phyloP scores from a whole-genome alignment of 495 filamentous ascomycete genomes.

The Elasticomyces elasticus region DNA sequence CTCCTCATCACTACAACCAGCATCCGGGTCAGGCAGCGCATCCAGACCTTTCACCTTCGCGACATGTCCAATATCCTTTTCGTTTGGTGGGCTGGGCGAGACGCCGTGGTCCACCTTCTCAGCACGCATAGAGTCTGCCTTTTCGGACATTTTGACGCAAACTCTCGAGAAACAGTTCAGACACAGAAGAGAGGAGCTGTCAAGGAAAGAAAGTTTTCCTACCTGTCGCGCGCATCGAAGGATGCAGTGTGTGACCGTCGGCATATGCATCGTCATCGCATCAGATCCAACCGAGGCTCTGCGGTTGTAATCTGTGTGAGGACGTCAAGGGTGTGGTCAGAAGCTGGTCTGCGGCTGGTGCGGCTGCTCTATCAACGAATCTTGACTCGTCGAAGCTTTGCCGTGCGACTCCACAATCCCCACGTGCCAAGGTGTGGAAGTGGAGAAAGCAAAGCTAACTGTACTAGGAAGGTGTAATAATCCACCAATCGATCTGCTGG shows the following conservation, averaged over 20 bases:
- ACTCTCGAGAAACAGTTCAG: no score
- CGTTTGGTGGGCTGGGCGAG: constrained; percentile 1
- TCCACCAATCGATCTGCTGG: no score
- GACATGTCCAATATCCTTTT: constrained; percentile 4
- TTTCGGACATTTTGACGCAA: neutral
- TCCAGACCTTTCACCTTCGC: neutral
- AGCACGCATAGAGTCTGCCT: neutral
- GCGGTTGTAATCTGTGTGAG: neutral
- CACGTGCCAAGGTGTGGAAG: no score
- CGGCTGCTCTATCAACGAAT: no score
- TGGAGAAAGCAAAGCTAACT: no score
- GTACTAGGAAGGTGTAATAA: no score
- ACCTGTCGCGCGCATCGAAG: no score
- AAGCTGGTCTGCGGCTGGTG: neutral
- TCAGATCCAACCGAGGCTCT: neutral
- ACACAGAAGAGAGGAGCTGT: no score
- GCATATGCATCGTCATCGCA: neutral
- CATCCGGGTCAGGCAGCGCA: constrained; percentile 11
- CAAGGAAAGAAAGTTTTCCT: no score
- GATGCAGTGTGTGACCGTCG: no score
- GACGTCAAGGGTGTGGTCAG: neutral
- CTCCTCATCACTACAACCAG: constrained; percentile 14
- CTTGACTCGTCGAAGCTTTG: no score
- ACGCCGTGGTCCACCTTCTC: neutral
- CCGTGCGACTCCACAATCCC: no score